Evolutionary conservation across 768 basidiomycete species (phyloP).

Genomic region (Tricholoma bakamatsutake): DNA sequence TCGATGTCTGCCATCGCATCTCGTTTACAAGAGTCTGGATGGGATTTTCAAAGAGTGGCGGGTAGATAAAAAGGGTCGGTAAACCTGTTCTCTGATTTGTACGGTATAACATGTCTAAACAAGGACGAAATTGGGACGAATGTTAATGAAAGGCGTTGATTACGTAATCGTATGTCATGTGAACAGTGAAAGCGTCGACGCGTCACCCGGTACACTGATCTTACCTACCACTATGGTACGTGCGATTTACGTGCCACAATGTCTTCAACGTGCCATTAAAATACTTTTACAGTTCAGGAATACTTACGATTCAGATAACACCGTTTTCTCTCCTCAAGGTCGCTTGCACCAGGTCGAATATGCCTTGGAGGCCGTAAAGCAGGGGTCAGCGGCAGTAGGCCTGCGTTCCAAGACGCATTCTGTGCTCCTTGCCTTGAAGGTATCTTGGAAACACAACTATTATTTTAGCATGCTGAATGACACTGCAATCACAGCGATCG

Average conservation of each 20-base stretch:
- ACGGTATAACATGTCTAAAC: too few species aligned
- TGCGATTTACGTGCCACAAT: neutral
- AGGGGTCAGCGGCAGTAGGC: constrained; percentile 98
- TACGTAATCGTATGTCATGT: neutral
- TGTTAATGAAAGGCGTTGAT: too few species aligned
- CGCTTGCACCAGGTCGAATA: constrained; percentile 97
- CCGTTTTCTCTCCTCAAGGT: constrained; percentile 94
- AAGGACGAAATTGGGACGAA: too few species aligned
- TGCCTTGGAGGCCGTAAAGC: constrained; percentile 98
- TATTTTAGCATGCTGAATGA: neutral
- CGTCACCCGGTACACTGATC: constrained; percentile 18
- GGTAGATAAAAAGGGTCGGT: constrained; percentile 73
- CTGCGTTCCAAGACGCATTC: constrained; percentile 93
- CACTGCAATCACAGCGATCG: constrained; percentile 59
- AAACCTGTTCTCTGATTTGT: constrained; percentile 15
- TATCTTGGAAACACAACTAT: constrained; percentile 22
- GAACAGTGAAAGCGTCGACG: constrained; percentile 10
- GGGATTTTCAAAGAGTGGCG: constrained; percentile 93
- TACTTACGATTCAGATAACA: constrained; percentile 98
- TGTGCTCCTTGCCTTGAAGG: constrained; percentile 89
- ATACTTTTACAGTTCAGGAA: constrained; percentile 68
- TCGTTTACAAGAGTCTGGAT: constrained; percentile 89
- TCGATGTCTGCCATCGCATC: constrained; percentile 77
- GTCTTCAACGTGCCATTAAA: constrained; percentile 19
- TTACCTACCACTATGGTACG: constrained; percentile 30